Evolutionary conservation across 768 basidiomycete genomes (phyloP).

Genomic region (Trametes elegans): DNA sequence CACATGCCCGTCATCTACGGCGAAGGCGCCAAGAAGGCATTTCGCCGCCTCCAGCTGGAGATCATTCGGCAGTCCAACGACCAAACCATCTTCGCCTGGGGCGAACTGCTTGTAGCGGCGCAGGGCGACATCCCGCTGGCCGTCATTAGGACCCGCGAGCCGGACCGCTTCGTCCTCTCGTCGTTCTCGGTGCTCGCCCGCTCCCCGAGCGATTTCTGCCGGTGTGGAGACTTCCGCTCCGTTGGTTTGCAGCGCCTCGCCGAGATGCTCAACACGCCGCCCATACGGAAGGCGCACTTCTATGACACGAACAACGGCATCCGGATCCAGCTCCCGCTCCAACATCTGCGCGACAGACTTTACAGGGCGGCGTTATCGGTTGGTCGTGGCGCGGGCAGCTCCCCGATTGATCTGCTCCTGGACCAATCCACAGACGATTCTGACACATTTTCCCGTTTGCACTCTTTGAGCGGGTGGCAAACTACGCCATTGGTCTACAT

Average conservation of each 20-base stretch:
- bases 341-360: too few species aligned
- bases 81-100: conserved; percentile 1
- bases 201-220: background rate
- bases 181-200: too few species aligned
- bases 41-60: conserved; percentile 6
- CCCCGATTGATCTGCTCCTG: too few species aligned
- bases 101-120: background rate
- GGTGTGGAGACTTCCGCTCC: background rate
- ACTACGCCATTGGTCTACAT: too few species aligned
- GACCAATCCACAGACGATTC: too few species aligned
- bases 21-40: background rate
- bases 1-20: conserved; percentile 9
- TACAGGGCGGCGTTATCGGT: too few species aligned
- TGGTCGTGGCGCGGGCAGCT: too few species aligned
- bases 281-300: background rate
- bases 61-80: conserved; percentile 1
- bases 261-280: background rate
- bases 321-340: background rate
- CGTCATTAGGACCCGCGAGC: too few species aligned
- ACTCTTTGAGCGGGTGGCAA: too few species aligned
- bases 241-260: background rate
- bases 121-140: too few species aligned
- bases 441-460: too few species aligned
- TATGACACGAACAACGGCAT: background rate
- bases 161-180: too few species aligned